Evolutionary conservation across 257 asterid species (phyloP).

Genomic region (Fraxinus excelsior): DNA sequence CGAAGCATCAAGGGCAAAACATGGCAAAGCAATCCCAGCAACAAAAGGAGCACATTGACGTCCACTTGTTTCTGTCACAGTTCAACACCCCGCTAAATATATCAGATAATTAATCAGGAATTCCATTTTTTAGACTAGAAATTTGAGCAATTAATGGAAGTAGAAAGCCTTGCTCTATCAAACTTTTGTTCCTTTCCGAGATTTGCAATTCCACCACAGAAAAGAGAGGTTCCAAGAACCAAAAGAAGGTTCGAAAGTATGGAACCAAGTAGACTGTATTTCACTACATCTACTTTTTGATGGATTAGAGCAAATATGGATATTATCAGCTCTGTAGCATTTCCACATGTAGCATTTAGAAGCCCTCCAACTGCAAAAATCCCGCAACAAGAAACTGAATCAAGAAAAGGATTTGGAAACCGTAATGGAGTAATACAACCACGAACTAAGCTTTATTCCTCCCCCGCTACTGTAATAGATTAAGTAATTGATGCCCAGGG

Average conservation of each 20-base stretch:
- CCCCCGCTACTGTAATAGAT: too few relatives aligned
- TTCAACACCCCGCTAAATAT: background rate
- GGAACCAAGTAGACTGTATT: conserved; percentile 85
- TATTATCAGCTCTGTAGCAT: conserved; percentile 89
- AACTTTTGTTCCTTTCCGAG: conserved; percentile 58
- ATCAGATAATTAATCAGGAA: background rate
- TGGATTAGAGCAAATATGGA: conserved; percentile 69
- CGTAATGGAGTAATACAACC: background rate
- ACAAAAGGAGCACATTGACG: conserved; percentile 66
- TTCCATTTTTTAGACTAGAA: background rate
- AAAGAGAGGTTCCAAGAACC: conserved; percentile 83
- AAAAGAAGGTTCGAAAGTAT: conserved; percentile 87
- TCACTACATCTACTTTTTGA: conserved; percentile 75
- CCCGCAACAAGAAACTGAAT: background rate
- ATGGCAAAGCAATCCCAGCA: conserved; percentile 79
- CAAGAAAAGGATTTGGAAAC: background rate
- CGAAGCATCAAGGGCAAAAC: conserved; percentile 60
- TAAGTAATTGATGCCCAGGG: too few relatives aligned
- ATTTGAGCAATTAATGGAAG: background rate
- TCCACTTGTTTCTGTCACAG: conserved; percentile 76
- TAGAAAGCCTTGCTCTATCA: conserved; percentile 51
- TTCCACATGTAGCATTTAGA: conserved; percentile 95
- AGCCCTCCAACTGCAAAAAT: conserved; percentile 84
- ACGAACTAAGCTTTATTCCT: background rate
- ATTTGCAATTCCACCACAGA: conserved; percentile 89